Percentiles rank a stretch among this genome's conserved stretches.
phyloP scores from a whole-genome alignment of 768 basidiomycete genomes.

The Podaxis mareebaensis region DNA sequence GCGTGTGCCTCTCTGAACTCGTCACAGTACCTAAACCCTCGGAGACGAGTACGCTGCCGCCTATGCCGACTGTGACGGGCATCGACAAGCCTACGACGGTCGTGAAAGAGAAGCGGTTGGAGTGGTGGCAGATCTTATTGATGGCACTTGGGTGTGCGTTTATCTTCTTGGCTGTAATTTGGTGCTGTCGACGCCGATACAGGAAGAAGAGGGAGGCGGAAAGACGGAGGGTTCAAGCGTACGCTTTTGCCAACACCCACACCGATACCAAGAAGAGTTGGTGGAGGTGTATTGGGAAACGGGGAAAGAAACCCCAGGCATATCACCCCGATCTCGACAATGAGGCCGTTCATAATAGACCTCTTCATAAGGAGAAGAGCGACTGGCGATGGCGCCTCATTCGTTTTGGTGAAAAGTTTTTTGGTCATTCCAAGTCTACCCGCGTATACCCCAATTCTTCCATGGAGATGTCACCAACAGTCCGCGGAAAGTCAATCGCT shows the following conservation, averaged over 20 bases:
- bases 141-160: slow-evolving; percentile 83
- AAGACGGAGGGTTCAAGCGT: slow-evolving; percentile 27
- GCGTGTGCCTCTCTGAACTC: slow-evolving; percentile 78
- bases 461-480: slow-evolving; percentile 36
- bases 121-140: slow-evolving; percentile 86
- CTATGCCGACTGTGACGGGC: slow-evolving; percentile 61
- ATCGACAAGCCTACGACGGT: slow-evolving; percentile 47
- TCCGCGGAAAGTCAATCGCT: slow-evolving; percentile 42
- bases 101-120: slow-evolving; percentile 42
- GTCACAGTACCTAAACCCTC: slow-evolving; percentile 49
- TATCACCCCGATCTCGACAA: slow-evolving; percentile 9
- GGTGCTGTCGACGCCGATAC: slow-evolving; percentile 69
- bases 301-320: not conserved
- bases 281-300: not conserved
- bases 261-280: not conserved
- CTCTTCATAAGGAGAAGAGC: not conserved
- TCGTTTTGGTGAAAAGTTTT: slow-evolving; percentile 60
- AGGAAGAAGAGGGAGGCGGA: slow-evolving; percentile 61
- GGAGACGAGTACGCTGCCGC: slow-evolving; percentile 46
- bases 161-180: slow-evolving; percentile 67
- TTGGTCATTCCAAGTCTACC: slow-evolving; percentile 45
- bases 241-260: slow-evolving; percentile 5
- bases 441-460: slow-evolving; percentile 32
- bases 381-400: slow-evolving; percentile 34
- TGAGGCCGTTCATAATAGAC: not conserved